Evolutionary conservation across 2,329 filamentous ascomycete genomes (phyloP).

Genomic region (Calonectria fujianensis): DNA sequence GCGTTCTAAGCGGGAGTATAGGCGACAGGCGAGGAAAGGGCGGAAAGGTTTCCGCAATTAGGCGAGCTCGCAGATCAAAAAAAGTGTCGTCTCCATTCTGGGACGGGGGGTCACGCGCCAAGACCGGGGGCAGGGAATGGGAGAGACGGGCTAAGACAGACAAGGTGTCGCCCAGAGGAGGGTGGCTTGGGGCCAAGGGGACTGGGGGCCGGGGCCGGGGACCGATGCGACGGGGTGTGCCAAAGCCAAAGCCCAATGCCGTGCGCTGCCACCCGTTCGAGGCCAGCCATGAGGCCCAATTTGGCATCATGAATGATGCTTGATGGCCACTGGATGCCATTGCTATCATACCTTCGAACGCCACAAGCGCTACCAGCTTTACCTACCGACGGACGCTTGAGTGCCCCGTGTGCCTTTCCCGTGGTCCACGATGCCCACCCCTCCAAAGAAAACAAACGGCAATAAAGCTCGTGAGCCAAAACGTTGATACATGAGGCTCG

Average conservation of each 20-base stretch:
- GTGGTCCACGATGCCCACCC: slow-evolving; percentile 42
- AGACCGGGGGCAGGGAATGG: slow-evolving; percentile 46
- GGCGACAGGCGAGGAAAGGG: slow-evolving; percentile 6
- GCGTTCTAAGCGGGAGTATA: slow-evolving; percentile 35
- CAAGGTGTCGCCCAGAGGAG: slow-evolving; percentile 37
- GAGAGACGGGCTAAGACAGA: slow-evolving; percentile 24
- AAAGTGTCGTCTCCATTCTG: slow-evolving; percentile 36
- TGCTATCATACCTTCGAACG: not conserved
- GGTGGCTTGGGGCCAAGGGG: slow-evolving; percentile 42
- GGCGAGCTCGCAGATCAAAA: slow-evolving; percentile 50
- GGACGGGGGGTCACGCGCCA: slow-evolving; percentile 52
- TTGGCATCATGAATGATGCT: slow-evolving; percentile 46
- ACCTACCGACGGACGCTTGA: slow-evolving; percentile 46
- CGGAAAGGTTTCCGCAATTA: slow-evolving; percentile 54
- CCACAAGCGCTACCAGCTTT: slow-evolving; percentile 36
- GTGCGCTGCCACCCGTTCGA: slow-evolving; percentile 42
- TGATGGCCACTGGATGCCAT: slow-evolving; percentile 37
- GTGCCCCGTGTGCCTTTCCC: slow-evolving; percentile 37
- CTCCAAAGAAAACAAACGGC: not conserved
- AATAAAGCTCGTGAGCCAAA: slow-evolving; percentile 23
- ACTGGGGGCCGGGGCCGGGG: slow-evolving; percentile 37
- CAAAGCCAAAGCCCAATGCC: slow-evolving; percentile 45
- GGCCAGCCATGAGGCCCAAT: slow-evolving; percentile 52
- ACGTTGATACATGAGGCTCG: slow-evolving; percentile 26
- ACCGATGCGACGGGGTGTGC: slow-evolving; percentile 40